A percentile compares a stretch with the other conserved stretches of the same genome.
Conservation (phyloP, 257 asterid genomes). For the Nemophila menziesii region DNA sequence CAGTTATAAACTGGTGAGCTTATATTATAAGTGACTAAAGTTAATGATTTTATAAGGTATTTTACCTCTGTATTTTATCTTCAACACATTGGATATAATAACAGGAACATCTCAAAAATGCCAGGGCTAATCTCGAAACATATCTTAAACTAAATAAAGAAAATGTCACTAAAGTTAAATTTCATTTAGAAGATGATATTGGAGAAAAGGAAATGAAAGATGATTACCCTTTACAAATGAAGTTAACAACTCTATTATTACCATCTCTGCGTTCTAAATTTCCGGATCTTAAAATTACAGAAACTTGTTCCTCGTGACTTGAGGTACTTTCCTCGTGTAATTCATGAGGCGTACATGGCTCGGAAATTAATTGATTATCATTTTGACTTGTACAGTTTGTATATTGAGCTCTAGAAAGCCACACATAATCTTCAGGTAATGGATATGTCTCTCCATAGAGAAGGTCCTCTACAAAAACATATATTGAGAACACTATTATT, state of each 20-base stretch:
- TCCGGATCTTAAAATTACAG: conserved; percentile 31
- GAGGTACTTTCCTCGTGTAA: conserved; percentile 22
- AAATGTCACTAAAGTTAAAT: conserved; percentile 27
- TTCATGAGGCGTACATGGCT: conserved; percentile 20
- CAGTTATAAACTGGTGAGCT: background rate
- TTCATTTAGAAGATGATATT: background rate
- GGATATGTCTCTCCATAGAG: conserved; percentile 39
- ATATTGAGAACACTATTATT: conserved; percentile 1
- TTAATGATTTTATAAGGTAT: background rate
- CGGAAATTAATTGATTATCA: conserved; percentile 17
- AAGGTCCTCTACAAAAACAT: conserved; percentile 47
- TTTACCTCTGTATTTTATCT: conserved; percentile 43
- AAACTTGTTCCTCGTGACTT: conserved; percentile 21
- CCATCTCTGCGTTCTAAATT: conserved; percentile 39
- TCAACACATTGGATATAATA: conserved; percentile 35
- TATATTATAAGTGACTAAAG: background rate
- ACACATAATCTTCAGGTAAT: conserved; percentile 28
- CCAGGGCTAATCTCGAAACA: conserved; percentile 42
- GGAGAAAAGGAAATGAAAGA: conserved; percentile 9
- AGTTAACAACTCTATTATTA: conserved; percentile 37
- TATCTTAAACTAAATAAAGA: conserved; percentile 39
- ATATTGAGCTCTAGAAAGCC: conserved; percentile 25
- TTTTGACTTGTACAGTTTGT: conserved; percentile 13
- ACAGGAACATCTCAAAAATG: conserved; percentile 39
- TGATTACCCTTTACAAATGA: conserved; percentile 70